phyloP scores from a whole-genome alignment of 179 eudicot species.

The Corrigiola litoralis region DNA sequence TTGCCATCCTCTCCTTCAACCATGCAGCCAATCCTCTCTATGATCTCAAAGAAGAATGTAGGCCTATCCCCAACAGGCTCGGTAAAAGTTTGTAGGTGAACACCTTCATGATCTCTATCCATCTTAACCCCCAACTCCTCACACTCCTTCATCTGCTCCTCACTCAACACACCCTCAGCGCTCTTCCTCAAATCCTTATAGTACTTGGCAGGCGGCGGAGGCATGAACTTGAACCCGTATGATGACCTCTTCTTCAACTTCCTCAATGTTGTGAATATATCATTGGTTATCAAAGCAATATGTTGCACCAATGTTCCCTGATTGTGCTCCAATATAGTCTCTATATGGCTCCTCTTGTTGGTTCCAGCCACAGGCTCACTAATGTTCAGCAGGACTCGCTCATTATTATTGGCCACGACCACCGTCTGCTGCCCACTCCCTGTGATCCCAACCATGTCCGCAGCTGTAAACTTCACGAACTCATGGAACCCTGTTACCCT shows the following conservation, averaged over 20 bases:
- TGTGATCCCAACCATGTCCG: background rate
- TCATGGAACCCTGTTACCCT: slow-evolving; percentile 10
- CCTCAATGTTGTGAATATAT: slow-evolving; percentile 9
- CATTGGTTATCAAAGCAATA: slow-evolving; percentile 8
- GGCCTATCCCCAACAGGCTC: slow-evolving; percentile 43
- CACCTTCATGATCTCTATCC: slow-evolving; percentile 15
- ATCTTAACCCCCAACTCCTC: slow-evolving; percentile 8
- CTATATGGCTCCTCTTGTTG: background rate
- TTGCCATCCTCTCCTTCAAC: slow-evolving; percentile 46
- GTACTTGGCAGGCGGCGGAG: background rate
- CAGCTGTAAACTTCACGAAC: slow-evolving; percentile 2
- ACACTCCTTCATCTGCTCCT: slow-evolving; percentile 8
- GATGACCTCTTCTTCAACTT: slow-evolving; percentile 9
- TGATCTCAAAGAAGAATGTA: slow-evolving; percentile 68
- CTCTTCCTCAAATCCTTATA: background rate
- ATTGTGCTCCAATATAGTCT: slow-evolving; percentile 9
- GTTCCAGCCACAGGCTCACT: slow-evolving; percentile 7
- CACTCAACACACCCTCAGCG: background rate
- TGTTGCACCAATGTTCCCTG: slow-evolving; percentile 19
- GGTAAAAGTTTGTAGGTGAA: slow-evolving; percentile 10
- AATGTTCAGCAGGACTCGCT: slow-evolving; percentile 1
- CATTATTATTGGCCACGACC: slow-evolving; percentile 9
- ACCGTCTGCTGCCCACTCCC: background rate
- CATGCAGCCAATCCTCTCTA: slow-evolving; percentile 81
- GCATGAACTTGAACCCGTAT: slow-evolving; percentile 10